phyloP scores from a whole-genome alignment of 495 filamentous ascomycete genomes.

The Xylaria acuta region DNA sequence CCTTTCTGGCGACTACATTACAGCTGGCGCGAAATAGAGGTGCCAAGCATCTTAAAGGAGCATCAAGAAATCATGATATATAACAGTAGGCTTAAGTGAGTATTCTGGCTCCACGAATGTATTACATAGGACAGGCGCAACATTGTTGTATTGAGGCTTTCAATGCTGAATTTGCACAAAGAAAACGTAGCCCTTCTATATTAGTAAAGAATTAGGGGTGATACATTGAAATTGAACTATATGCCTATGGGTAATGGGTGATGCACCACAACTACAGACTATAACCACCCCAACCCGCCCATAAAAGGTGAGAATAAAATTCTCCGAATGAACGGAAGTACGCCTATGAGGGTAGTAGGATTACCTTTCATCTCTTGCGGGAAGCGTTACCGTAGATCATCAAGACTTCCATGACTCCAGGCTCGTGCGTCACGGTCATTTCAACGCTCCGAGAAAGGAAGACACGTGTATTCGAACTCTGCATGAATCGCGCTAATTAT shows the following conservation, averaged over 20 bases:
- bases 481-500: not conserved
- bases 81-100: not conserved
- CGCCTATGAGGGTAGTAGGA: too few relatives aligned
- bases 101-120: not conserved
- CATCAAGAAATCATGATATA: not conserved
- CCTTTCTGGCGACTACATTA: not conserved
- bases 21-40: not conserved
- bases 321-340: not conserved
- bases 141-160: not conserved
- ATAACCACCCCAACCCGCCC: not conserved
- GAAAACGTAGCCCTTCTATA: too few relatives aligned
- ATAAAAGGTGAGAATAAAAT: not conserved
- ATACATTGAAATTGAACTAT: not conserved
- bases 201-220: too few relatives aligned
- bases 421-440: not conserved
- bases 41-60: not conserved
- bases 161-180: not conserved
- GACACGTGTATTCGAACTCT: not conserved
- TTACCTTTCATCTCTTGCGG: not conserved
- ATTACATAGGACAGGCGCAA: not conserved
- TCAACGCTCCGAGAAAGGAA: not conserved
- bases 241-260: not conserved
- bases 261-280: not conserved
- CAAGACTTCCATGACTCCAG: not conserved
- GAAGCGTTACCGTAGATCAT: not conserved